These are phyloP conservation scores for Epichloe uncinata DNA, from an alignment of 2,329 filamentous ascomycete species.

Conservation along the genomic window DNA sequence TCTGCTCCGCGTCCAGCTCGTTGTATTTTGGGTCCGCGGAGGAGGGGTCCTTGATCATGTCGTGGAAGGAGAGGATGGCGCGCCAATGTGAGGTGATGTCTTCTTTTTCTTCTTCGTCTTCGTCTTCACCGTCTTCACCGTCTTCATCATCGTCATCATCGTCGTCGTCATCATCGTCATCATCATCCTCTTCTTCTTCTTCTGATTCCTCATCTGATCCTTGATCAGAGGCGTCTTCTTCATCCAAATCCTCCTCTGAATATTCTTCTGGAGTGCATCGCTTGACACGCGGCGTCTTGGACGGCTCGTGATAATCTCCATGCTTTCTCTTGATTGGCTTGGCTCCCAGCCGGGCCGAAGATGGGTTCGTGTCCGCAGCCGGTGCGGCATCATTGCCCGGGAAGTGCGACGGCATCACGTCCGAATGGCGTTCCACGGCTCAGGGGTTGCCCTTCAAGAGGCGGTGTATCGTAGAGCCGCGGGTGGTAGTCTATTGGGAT, in stretches of 20 bases:
- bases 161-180: neutral
- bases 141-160: too few species aligned
- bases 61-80: slow-evolving; percentile 5
- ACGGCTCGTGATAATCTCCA: neutral
- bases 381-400: too few species aligned
- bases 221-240: neutral
- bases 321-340: neutral
- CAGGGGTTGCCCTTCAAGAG: too few species aligned
- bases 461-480: too few species aligned
- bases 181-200: neutral
- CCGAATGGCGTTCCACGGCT: too few species aligned
- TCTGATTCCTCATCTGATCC: neutral
- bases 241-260: neutral
- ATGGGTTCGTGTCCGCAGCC: neutral
- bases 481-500: too few species aligned
- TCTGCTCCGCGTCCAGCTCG: slow-evolving; percentile 1
- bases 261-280: neutral
- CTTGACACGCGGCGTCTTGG: neutral
- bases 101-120: neutral
- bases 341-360: neutral
- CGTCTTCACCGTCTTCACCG: too few species aligned
- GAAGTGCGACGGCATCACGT: too few species aligned
- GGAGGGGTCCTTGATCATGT: slow-evolving; percentile 1
- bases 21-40: neutral
- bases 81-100: neutral